phyloP scores from a whole-genome alignment of 768 basidiomycete species.

The Panaeolus papilionaceus region DNA sequence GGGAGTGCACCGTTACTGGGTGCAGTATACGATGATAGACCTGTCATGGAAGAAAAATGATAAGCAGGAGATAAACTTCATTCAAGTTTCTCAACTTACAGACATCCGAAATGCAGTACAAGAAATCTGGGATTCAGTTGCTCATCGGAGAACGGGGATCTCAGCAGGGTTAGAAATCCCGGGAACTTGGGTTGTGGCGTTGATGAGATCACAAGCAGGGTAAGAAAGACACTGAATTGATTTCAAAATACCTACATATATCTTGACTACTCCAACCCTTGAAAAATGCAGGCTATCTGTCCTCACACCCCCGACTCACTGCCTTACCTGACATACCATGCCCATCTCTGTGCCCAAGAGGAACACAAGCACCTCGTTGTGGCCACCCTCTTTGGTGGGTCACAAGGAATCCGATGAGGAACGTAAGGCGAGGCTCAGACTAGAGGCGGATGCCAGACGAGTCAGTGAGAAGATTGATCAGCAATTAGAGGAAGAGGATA shows the following conservation, averaged over 20 bases:
- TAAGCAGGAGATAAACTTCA: neutral
- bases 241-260: neutral
- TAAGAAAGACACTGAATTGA: slow-evolving; percentile 7
- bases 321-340: neutral
- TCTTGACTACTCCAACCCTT: slow-evolving; percentile 8
- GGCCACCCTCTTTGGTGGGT: neutral
- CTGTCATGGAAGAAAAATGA: neutral
- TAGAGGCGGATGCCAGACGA: slow-evolving; percentile 56
- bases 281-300: neutral
- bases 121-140: slow-evolving; percentile 6
- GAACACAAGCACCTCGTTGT: neutral
- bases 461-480: slow-evolving; percentile 62
- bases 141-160: neutral
- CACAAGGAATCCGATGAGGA: slow-evolving; percentile 47
- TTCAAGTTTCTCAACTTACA: too few species aligned
- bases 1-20: too few species aligned
- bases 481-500: slow-evolving; percentile 53
- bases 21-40: neutral
- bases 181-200: slow-evolving; percentile 4
- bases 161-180: neutral
- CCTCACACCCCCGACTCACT: neutral
- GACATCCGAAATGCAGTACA: neutral
- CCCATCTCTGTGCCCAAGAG: slow-evolving; percentile 6
- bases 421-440: slow-evolving; percentile 43
- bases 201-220: slow-evolving; percentile 12